Conservation (phyloP, 2,329 filamentous ascomycete genomes). For the Cytospora piceicola region DNA sequence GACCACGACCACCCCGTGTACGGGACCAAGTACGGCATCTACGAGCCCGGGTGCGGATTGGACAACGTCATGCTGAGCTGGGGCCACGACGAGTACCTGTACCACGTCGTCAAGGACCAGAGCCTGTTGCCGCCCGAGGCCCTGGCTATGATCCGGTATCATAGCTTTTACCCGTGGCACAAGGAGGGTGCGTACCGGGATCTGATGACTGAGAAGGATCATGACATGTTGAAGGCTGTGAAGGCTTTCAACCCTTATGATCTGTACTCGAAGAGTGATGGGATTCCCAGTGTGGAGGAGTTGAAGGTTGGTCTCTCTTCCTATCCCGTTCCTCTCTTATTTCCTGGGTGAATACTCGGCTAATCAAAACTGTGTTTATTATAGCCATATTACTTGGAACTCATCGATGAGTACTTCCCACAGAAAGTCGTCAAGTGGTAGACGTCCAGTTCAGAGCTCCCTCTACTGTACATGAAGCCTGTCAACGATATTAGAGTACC, state of each 20-base stretch:
- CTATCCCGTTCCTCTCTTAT: neutral
- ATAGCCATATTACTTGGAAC: constrained; percentile 72
- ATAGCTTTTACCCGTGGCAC: constrained; percentile 94
- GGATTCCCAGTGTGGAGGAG: constrained; percentile 73
- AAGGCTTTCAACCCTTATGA: constrained; percentile 91
- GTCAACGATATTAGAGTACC: neutral
- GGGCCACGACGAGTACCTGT: constrained; percentile 89
- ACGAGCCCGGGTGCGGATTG: constrained; percentile 75
- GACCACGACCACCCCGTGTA: constrained; percentile 74
- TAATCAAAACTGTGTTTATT: neutral
- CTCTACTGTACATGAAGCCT: neutral
- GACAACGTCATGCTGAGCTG: constrained; percentile 89
- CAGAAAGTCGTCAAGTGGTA: constrained; percentile 72
- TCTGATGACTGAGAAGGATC: constrained; percentile 83
- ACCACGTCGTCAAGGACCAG: constrained; percentile 85
- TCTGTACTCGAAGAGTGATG: constrained; percentile 89
- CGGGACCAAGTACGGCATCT: constrained; percentile 78
- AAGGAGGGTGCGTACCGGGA: constrained; percentile 76
- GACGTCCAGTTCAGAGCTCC: neutral
- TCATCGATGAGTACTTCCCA: constrained; percentile 77
- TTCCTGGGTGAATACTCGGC: neutral
- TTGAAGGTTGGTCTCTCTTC: constrained; percentile 62
- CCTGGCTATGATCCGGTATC: constrained; percentile 90
- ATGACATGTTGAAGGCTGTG: constrained; percentile 79
- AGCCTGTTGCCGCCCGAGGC: constrained; percentile 77